These are phyloP conservation scores for Emergomyces pasteurianus DNA, from an alignment of 2,329 filamentous ascomycete species.

Conservation along the genomic window DNA sequence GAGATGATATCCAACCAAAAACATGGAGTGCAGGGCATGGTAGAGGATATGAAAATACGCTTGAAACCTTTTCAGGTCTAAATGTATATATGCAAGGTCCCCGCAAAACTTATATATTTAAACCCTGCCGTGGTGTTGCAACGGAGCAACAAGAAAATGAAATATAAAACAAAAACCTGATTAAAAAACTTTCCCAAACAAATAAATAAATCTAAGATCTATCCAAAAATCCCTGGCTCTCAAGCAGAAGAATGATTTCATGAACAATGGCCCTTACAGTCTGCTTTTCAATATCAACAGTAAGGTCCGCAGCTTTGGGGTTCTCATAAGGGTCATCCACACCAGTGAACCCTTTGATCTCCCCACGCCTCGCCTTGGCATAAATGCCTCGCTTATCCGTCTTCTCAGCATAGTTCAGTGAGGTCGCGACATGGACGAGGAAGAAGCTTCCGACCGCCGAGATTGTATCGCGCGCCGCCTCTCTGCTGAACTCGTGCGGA, in stretches of 20 bases:
- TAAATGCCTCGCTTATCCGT: slow-evolving; percentile 92
- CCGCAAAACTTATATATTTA: slow-evolving; percentile 26
- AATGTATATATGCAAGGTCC: neutral
- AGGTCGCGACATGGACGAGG: slow-evolving; percentile 87
- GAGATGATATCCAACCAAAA: no score
- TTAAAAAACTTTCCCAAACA: no score
- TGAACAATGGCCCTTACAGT: slow-evolving; percentile 88
- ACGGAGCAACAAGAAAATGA: neutral
- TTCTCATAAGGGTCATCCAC: slow-evolving; percentile 94
- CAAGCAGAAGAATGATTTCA: slow-evolving; percentile 86
- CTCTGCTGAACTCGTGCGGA: slow-evolving; percentile 69
- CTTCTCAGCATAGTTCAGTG: slow-evolving; percentile 85
- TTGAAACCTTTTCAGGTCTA: slow-evolving; percentile 20
- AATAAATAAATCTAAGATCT: slow-evolving; percentile 32
- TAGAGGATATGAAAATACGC: neutral
- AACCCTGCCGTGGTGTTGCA: neutral
- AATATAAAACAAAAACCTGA: no score
- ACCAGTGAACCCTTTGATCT: slow-evolving; percentile 97
- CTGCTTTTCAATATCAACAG: slow-evolving; percentile 75
- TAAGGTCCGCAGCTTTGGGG: slow-evolving; percentile 68
- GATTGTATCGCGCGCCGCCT: slow-evolving; percentile 69
- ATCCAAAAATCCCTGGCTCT: slow-evolving; percentile 80
- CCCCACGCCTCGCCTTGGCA: slow-evolving; percentile 65
- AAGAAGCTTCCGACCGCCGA: slow-evolving; percentile 76
- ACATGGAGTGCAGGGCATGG: neutral